Base-by-base conservation (phyloP, 1,139 yeast species). In the Ogataea hybrid region DNA sequence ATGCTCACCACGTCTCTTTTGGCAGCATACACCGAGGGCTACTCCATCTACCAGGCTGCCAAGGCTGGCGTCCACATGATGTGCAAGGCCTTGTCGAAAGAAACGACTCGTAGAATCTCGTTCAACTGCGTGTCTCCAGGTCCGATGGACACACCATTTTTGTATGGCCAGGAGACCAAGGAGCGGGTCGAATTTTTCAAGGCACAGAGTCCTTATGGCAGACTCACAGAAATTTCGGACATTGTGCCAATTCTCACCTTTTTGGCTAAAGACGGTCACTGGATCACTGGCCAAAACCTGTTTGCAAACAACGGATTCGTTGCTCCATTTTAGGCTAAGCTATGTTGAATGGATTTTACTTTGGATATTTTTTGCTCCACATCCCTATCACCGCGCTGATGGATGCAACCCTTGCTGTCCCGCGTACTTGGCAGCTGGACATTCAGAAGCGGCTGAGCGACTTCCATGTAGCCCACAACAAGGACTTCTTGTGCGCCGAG, bases 331-430 rank as follows among this genome's bases (percentile, higher is more conserved):
- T 44, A 37, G 20, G 20, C 20, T 4, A 18, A 30, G 16, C 23
- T 17, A 41, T 33, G 38, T 47, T 67, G n/a, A 84, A 79, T 53
- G 62, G 64, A 20, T 67, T 81, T 47, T 81, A 80, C 59, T 74
- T 73, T 45, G 62, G 62, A 23, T 77, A 74, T 47, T 75, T 74
- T 45, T 41, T 75, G 8, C 44, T 84, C 16, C 96, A 90, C 59
- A 75, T 85, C 18, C 84, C 90, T 14, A 76, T 88, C 53, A 84
- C 97, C 0, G 50, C 86, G 4, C 61, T 84, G 32, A 75, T 90
- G 39, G 97, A 90, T 61, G 75, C 89, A 8, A 71, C 84, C 4
- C 73, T 86, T 36, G 81, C 83, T 5, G 64, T 89, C 16, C 94
- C 95, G 0, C 50, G 56, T 8, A 54, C 67, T 32, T 74, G 71